Conservation (phyloP, 495 filamentous ascomycete genomes). For the Podospora australis region DNA sequence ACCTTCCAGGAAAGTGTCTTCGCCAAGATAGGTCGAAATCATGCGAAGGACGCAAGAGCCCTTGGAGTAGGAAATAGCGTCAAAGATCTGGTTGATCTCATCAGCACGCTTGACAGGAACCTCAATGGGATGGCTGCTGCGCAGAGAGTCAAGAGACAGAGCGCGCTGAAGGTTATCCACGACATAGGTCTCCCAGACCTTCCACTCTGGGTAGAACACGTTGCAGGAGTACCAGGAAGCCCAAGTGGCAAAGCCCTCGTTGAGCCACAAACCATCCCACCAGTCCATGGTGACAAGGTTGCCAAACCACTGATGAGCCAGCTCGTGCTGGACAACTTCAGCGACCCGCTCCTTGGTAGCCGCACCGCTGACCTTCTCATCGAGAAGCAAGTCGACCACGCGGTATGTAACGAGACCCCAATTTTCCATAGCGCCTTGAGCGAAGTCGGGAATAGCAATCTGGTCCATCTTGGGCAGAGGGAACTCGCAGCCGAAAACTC, state of each 20-base stretch:
- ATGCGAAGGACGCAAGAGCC: conserved; percentile 93
- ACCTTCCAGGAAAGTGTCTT: conserved; percentile 90
- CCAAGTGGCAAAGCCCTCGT: conserved; percentile 98
- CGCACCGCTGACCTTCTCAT: conserved; percentile 88
- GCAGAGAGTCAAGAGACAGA: conserved; percentile 78
- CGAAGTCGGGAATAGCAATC: conserved; percentile 93
- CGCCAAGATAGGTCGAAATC: conserved; percentile 93
- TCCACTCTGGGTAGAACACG: conserved; percentile 94
- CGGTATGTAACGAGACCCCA: conserved; percentile 97
- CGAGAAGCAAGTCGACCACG: conserved; percentile 82
- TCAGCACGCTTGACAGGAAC: conserved; percentile 92
- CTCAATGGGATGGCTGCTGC: conserved; percentile 95
- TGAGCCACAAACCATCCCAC: conserved; percentile 98
- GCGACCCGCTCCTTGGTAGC: conserved; percentile 89
- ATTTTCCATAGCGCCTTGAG: conserved; percentile 96
- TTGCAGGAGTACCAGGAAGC: conserved; percentile 66
- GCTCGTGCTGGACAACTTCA: conserved; percentile 91
- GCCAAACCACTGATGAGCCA: conserved; percentile 99
- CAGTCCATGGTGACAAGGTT: conserved; percentile 99
- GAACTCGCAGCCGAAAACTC: conserved; percentile 65
- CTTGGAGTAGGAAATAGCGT: conserved; percentile 96
- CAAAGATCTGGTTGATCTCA: conserved; percentile 98
- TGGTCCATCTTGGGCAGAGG: conserved; percentile 90
- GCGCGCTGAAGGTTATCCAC: conserved; percentile 86
- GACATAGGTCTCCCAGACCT: conserved; percentile 95